phyloP scores from a whole-genome alignment of 805 yeast genomes.

The Teunomyces pallodes region DNA sequence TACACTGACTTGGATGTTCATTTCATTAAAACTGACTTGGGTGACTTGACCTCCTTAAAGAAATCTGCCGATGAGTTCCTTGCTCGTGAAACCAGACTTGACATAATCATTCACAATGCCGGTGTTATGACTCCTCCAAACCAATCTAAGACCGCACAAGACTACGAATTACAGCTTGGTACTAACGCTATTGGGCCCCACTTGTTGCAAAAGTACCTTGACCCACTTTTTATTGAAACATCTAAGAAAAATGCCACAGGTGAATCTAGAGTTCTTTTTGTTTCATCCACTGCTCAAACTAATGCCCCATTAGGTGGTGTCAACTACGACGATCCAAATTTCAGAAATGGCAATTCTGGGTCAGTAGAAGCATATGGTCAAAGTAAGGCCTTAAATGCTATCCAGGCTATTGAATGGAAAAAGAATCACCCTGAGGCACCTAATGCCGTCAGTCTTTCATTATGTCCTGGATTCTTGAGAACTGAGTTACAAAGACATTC shows the following conservation, averaged over 20 bases:
- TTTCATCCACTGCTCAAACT: constrained; percentile 39
- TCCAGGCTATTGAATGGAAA: constrained; percentile 36
- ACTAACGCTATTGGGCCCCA: constrained; percentile 47
- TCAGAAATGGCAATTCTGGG: constrained; percentile 10
- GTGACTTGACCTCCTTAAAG: constrained; percentile 10
- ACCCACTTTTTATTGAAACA: constrained; percentile 34
- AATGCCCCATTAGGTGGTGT: constrained; percentile 30
- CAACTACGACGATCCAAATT: constrained; percentile 29
- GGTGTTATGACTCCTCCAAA: constrained; percentile 38
- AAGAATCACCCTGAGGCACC: constrained; percentile 22
- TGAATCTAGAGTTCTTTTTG: constrained; percentile 44
- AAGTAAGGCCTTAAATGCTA: constrained; percentile 41
- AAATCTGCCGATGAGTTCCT: constrained; percentile 26
- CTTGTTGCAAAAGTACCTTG: constrained; percentile 38
- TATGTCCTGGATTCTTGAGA: constrained; percentile 42
- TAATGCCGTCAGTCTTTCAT: constrained; percentile 30
- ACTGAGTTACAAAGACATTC: constrained; percentile 33
- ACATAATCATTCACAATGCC: constrained; percentile 23
- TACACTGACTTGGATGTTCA: constrained; percentile 1
- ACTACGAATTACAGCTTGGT: constrained; percentile 46
- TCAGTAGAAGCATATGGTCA: constrained; percentile 33
- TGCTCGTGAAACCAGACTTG: constrained; percentile 12
- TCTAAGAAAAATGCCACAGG: constrained; percentile 19
- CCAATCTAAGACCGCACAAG: constrained; percentile 39
- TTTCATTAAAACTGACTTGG: constrained; percentile 8